A percentile compares a stretch with the other conserved stretches of the same genome.
Conservation (phyloP, 108 stramenopile genomes). For the Pseudonitzschia delicatissima region DNA sequence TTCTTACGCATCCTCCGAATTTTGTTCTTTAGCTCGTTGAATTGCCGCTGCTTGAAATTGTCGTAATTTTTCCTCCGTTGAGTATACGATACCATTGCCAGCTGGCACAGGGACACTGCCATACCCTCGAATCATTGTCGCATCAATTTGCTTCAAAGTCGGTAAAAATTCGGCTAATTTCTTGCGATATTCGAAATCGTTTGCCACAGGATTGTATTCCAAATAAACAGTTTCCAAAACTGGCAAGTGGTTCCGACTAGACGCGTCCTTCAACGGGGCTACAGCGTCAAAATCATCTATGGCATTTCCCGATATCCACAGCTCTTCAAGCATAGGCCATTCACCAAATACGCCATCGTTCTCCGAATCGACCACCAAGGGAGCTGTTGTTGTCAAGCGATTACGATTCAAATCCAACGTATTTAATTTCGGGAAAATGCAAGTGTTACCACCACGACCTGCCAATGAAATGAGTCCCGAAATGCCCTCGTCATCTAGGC, state of each 20-base stretch:
- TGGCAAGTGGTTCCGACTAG: slow-evolving; percentile 20
- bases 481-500: slow-evolving; percentile 76
- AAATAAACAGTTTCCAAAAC: slow-evolving; percentile 90
- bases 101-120: slow-evolving; percentile 8
- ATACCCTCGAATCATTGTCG: slow-evolving; percentile 63
- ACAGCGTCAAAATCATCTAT: slow-evolving; percentile 82
- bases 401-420: slow-evolving; percentile 84
- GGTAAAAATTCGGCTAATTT: slow-evolving; percentile 74
- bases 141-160: slow-evolving; percentile 82
- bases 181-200: slow-evolving; percentile 88
- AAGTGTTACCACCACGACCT: slow-evolving; percentile 44
- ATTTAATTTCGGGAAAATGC: slow-evolving; percentile 51
- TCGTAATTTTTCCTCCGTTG: slow-evolving; percentile 28
- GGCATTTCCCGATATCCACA: slow-evolving; percentile 97
- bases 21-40: slow-evolving; percentile 36
- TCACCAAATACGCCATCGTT: not conserved
- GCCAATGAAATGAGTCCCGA: slow-evolving; percentile 12
- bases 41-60: slow-evolving; percentile 35
- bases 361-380: slow-evolving; percentile 41
- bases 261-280: slow-evolving; percentile 40
- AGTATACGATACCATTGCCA: slow-evolving; percentile 5
- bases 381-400: slow-evolving; percentile 58
- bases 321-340: slow-evolving; percentile 76
- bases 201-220: slow-evolving; percentile 93
- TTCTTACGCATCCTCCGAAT: too few relatives aligned